Evolutionary conservation across 2,329 filamentous ascomycete genomes (phyloP).

Genomic region (Colletotrichum liriopes): DNA sequence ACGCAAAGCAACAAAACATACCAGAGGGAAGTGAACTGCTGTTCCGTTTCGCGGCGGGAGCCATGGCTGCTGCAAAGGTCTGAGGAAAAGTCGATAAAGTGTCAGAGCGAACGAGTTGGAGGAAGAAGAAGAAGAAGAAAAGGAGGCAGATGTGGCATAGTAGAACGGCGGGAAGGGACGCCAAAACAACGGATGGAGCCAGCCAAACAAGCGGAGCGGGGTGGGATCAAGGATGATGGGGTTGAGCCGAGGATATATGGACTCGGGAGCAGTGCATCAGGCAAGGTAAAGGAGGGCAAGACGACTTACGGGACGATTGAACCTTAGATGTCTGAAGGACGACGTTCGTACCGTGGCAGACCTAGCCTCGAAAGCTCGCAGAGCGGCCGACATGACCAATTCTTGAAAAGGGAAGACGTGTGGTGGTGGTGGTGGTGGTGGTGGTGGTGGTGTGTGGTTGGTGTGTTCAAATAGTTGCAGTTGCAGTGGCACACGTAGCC

Average conservation of each 20-base stretch:
- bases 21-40: constrained; percentile 72
- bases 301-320: constrained; percentile 34
- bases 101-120: constrained; percentile 4
- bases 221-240: constrained; percentile 27
- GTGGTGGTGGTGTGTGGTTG: constrained; percentile 16
- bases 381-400: constrained; percentile 43
- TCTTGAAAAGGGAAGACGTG: constrained; percentile 19
- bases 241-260: constrained; percentile 23
- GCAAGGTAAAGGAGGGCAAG: constrained; percentile 2
- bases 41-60: constrained; percentile 66
- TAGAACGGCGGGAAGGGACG: constrained; percentile 1
- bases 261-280: not conserved
- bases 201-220: constrained; percentile 26
- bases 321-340: constrained; percentile 22
- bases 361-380: constrained; percentile 45
- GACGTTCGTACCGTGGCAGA: constrained; percentile 39
- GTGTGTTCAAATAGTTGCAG: constrained; percentile 33
- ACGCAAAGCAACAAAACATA: constrained; percentile 49
- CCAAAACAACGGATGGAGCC: constrained; percentile 17
- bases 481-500: constrained; percentile 39
- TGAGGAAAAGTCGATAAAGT: constrained; percentile 13
- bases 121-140: constrained; percentile 16
- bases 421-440: constrained; percentile 17
- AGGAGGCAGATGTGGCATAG: not conserved
- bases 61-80: constrained; percentile 62